Conservation (phyloP, 441 rosid genomes). For the Flueggea neowawraea region DNA sequence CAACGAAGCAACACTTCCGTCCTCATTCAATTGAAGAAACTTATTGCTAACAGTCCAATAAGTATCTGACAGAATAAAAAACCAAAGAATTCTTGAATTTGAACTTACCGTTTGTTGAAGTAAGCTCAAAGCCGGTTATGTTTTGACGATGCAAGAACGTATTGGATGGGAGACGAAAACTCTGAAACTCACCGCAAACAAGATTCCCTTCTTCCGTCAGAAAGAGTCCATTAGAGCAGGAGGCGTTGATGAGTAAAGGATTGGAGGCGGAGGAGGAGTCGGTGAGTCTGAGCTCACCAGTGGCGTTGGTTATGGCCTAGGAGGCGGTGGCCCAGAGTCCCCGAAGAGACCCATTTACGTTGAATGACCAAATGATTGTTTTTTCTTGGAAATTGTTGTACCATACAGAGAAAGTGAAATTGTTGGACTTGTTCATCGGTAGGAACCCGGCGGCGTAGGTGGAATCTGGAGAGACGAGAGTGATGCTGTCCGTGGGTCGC, state of each 20-base stretch:
- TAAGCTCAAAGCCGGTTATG: slow-evolving; percentile 13
- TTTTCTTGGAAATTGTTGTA: slow-evolving; percentile 21
- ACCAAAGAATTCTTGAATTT: slow-evolving; percentile 22
- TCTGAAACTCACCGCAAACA: slow-evolving; percentile 34
- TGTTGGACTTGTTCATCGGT: background rate
- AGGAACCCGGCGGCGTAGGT: slow-evolving; percentile 54
- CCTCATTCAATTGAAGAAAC: slow-evolving; percentile 12
- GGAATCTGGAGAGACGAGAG: slow-evolving; percentile 41
- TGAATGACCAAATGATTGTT: slow-evolving; percentile 44
- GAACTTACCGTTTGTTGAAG: slow-evolving; percentile 41
- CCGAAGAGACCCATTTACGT: background rate
- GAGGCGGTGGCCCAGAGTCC: slow-evolving; percentile 12
- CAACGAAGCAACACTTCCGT: slow-evolving; percentile 24
- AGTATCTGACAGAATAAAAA: slow-evolving; percentile 14
- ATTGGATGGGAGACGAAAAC: slow-evolving; percentile 39
- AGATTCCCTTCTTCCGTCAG: slow-evolving; percentile 41
- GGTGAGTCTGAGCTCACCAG: slow-evolving; percentile 32
- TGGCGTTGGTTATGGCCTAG: slow-evolving; percentile 23
- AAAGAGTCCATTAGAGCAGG: slow-evolving; percentile 15
- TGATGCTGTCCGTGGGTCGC: slow-evolving; percentile 34
- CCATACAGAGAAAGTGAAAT: slow-evolving; percentile 54
- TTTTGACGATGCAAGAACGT: slow-evolving; percentile 48
- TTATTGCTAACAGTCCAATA: slow-evolving; percentile 21
- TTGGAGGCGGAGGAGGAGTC: slow-evolving; percentile 24
- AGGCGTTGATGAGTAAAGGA: slow-evolving; percentile 17